Percentiles rank a stretch among this genome's conserved stretches.
These are phyloP conservation scores for Neospermospora avenae DNA, from an alignment of 2,329 filamentous ascomycete genomes.

Conservation along the genomic window DNA sequence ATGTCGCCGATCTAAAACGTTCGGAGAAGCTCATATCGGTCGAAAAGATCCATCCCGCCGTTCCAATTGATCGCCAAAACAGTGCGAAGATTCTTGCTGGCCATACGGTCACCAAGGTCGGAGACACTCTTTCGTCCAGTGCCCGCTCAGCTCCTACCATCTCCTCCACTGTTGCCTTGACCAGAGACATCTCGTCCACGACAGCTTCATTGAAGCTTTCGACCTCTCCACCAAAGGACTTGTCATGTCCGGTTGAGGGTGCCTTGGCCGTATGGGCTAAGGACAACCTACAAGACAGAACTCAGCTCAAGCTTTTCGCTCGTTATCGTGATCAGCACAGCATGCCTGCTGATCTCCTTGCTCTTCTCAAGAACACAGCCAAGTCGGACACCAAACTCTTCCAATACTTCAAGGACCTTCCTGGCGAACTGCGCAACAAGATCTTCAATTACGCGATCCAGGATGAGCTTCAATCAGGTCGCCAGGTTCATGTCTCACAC, in stretches of 20 bases:
- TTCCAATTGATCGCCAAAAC: not conserved
- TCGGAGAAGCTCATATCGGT: too few species aligned
- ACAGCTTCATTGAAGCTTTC: not conserved
- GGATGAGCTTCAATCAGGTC: not conserved
- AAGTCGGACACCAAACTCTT: not conserved
- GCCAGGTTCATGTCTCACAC: not conserved
- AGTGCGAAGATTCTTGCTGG: not conserved
- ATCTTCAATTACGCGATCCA: constrained; percentile 12
- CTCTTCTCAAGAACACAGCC: not conserved
- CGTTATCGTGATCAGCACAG: not conserved
- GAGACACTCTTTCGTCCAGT: not conserved
- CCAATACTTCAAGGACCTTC: constrained; percentile 9
- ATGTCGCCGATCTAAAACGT: too few species aligned
- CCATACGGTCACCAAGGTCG: not conserved
- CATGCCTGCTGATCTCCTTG: not conserved
- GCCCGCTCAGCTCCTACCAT: not conserved
- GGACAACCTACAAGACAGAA: not conserved
- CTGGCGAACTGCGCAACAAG: constrained; percentile 15
- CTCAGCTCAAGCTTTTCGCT: not conserved
- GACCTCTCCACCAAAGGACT: not conserved
- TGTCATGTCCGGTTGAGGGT: not conserved
- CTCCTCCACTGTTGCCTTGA: too few species aligned
- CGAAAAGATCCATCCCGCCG: not conserved
- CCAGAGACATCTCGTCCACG: not conserved
- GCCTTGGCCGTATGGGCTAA: constrained; percentile 1